Evolutionary conservation across 169 alveolate species (phyloP), one percentile per base, ranked within the genome.

Genomic region (Blepharisma undulans): DNA sequence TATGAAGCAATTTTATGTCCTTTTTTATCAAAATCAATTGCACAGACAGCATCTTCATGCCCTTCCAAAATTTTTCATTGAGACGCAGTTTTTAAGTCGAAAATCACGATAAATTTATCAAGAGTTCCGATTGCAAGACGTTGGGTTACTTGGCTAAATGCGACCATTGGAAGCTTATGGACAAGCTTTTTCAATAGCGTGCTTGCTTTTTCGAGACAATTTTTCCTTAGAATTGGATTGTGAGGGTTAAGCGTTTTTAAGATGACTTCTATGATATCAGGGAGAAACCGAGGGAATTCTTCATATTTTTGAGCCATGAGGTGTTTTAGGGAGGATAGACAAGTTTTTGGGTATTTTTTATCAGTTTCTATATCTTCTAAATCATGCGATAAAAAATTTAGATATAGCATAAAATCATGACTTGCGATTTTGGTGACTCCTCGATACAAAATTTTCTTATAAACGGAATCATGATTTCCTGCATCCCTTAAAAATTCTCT

Each of bases 231-330:
- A 29, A 22, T 25, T 18, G 89, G 77, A 4, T 29, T 59, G 16
- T 82, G 89, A 7, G 89, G 89, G n/a, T 82, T 30, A 25, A 82
- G 87, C 12, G 87, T 79, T 7, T n/a, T 79, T 22, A 79, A 8
- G 0, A 79, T 79, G 19, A 79, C 61, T 6, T 79, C 87, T 12
- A 79, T 33, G 0, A 79, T 22, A 14, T n/a, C 36, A 12, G 87
- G 87, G 14, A 79, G 29, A 33, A 79, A 79, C 71, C 6, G 3
- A 25, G 61, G 22, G 19, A n/a, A 10, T n/a, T 79, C 72, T 22
- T 27, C 36, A 33, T 79, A 79, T 33, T 79, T 79, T 79, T 30
- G 7, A n/a, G 29, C 18, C 10, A 33, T 33, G 27, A 79, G 19
- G 22, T 12, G 6, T 12, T 79, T 33, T 12, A 79, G 34, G 27